A percentile compares a stretch with the other conserved stretches of the same genome.
These are phyloP conservation scores for Starmera dryadoides DNA, from an alignment of 805 yeast genomes.

Conservation along the genomic window DNA sequence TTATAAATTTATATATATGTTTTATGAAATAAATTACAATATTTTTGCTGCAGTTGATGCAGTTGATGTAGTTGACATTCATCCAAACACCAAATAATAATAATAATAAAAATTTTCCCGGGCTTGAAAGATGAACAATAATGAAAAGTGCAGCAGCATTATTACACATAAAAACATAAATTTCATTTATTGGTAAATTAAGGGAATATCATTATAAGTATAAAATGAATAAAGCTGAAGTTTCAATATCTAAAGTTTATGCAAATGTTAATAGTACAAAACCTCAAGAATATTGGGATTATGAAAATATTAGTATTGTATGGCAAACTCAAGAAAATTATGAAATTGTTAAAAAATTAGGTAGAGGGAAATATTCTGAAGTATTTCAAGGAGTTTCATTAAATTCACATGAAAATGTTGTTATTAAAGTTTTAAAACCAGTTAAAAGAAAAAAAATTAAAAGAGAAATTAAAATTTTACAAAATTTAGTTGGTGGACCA, in stretches of 20 bases:
- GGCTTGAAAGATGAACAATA: no score
- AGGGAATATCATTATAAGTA: background rate
- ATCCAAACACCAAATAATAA: background rate
- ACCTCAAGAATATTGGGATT: slow-evolving; percentile 86
- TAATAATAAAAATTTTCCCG: no score
- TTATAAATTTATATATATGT: background rate
- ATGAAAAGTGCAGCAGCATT: no score
- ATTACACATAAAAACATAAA: no score
- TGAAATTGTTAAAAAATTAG: slow-evolving; percentile 78
- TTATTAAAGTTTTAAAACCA: slow-evolving; percentile 88
- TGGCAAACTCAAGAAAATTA: slow-evolving; percentile 87
- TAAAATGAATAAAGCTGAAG: background rate
- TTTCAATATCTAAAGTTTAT: slow-evolving; percentile 68
- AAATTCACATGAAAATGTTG: slow-evolving; percentile 55
- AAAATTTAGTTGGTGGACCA: slow-evolving; percentile 80
- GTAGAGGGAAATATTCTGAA: slow-evolving; percentile 91
- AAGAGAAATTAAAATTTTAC: slow-evolving; percentile 81
- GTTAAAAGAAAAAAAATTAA: slow-evolving; percentile 89
- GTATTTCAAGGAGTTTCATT: slow-evolving; percentile 81
- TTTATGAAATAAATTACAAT: background rate
- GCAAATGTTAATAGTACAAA: slow-evolving; percentile 70
- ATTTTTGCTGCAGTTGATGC: background rate
- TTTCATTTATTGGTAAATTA: background rate
- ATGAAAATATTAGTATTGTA: slow-evolving; percentile 59
- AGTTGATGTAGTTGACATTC: background rate